Percentiles rank a stretch among this genome's conserved stretches.
Evolutionary conservation across 2,329 filamentous ascomycete species (phyloP).

Genomic region (Westerdykella ornata): DNA sequence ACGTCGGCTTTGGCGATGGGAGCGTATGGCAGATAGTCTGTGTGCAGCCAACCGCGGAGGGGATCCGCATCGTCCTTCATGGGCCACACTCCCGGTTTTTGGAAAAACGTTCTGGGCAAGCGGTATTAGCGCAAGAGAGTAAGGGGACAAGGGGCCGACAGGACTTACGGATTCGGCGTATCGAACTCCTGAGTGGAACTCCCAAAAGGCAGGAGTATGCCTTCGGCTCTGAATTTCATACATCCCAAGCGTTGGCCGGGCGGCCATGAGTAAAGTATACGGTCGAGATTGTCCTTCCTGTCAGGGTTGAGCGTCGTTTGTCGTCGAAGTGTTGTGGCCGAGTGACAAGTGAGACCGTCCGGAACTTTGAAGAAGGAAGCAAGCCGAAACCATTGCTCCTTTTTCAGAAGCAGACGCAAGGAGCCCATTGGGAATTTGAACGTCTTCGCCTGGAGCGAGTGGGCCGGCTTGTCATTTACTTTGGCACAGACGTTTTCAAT

Average conservation of each 20-base stretch:
- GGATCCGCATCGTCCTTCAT: constrained; percentile 37
- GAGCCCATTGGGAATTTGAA: constrained; percentile 22
- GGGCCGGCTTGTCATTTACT: constrained; percentile 19
- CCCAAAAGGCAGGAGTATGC: constrained; percentile 40
- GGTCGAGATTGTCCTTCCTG: constrained; percentile 32
- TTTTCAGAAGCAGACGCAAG: constrained; percentile 26
- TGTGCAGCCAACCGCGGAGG: constrained; percentile 31
- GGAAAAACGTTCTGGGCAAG: constrained; percentile 33
- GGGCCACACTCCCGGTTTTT: constrained; percentile 26
- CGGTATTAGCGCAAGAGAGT: background rate
- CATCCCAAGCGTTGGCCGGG: constrained; percentile 23
- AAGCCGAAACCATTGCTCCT: constrained; percentile 29
- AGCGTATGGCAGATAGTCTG: constrained; percentile 23
- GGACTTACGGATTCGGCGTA: constrained; percentile 39
- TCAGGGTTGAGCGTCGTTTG: constrained; percentile 22
- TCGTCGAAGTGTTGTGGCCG: constrained; percentile 20
- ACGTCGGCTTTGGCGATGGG: constrained; percentile 29
- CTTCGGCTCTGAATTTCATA: constrained; percentile 33
- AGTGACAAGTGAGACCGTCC: constrained; percentile 12
- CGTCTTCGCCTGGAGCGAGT: constrained; percentile 26
- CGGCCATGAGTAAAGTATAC: constrained; percentile 16
- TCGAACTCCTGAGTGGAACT: constrained; percentile 25
- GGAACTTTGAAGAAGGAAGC: constrained; percentile 21
- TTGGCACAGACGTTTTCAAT: constrained; percentile 34
- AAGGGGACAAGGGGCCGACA: background rate